These are phyloP conservation scores for Cordyceps javanica DNA, from an alignment of 2,329 filamentous ascomycete species.

Conservation along the genomic window DNA sequence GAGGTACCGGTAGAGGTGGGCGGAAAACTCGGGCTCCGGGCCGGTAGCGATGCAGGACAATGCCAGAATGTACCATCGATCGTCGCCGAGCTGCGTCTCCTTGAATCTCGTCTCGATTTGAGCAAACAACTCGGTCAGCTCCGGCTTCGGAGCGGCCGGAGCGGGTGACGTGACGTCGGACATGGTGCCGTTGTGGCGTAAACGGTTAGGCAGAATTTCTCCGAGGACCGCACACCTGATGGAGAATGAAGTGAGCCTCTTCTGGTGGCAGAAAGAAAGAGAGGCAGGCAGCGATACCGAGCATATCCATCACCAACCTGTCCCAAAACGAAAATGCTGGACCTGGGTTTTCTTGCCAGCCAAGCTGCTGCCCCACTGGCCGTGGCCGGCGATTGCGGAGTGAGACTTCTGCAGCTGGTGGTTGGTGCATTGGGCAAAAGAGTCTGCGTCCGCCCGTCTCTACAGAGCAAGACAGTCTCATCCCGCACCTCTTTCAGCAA, in stretches of 20 bases:
- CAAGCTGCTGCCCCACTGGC: no score
- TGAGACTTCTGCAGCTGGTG: no score
- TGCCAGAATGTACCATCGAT: conserved; percentile 15
- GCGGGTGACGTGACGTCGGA: not conserved
- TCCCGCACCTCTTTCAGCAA: not conserved
- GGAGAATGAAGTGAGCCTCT: no score
- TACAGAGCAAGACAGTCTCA: not conserved
- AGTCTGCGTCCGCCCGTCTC: no score
- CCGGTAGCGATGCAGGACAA: conserved; percentile 15
- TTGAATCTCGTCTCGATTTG: conserved; percentile 8
- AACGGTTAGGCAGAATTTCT: conserved; percentile 4
- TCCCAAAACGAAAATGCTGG: no score
- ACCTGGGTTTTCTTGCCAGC: no score
- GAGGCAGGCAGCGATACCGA: not conserved
- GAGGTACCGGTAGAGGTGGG: conserved; percentile 50
- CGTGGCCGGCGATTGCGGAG: no score
- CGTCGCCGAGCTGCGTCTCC: conserved; percentile 1
- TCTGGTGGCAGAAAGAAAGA: not conserved
- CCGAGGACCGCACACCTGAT: not conserved
- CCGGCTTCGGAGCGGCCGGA: not conserved
- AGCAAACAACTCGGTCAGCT: not conserved
- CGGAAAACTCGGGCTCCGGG: conserved; percentile 37
- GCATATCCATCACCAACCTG: no score
- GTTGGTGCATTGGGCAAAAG: no score
- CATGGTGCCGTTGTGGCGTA: conserved; percentile 1